Evolutionary conservation across 2,329 filamentous ascomycete species (phyloP), one percentile per base, ranked within the genome.

Genomic region (Colletotrichum liriopes): DNA sequence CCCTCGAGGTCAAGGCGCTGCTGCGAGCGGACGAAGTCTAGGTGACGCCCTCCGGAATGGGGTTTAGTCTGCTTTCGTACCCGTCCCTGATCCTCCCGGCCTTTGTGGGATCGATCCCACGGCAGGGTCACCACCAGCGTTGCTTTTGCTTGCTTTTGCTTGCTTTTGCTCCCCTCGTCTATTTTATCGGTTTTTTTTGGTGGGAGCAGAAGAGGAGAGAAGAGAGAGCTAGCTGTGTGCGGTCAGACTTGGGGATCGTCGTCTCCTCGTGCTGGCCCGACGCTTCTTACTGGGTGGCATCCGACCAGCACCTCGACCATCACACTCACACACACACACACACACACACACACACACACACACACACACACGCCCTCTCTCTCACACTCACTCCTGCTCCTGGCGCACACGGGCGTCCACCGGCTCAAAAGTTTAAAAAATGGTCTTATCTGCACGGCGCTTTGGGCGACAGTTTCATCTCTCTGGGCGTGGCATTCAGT

Each of bases 1-100:
- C 69, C 29, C 65, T 72, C 11, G 70, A 72, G 70, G 66, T 72
- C 65, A 69, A 70, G 66, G 65, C 70, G 65, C 54, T 72, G 66
- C 60, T 72, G 66, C 60, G 65, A 9, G 65, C 65, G 65, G 70
- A 72, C 70, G 65, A 72, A 20, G 47, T 45, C 54, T 55, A 72
- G 60, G 41, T 64, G 58, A 62, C n/a, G 60, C 35, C 47, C 23
- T 51, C 47, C 45, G n/a, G 35, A 62, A 51, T 2, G 45, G 32
- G 60, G 35, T 3, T 52, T 52, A 29, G 60, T 52, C 47, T 35
- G n/a, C n/a, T 67, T 35, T 37, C 32, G 29, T 47, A 29, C 47
- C 52, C 37, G 61, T 12, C 45, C 6, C n/a, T 58, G n/a, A 11
- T 37, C 35, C 35, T 11, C 8, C 8, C 8, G 35, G 35, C 35